A percentile compares a stretch with the other conserved stretches of the same genome.
phyloP scores from a whole-genome alignment of 495 filamentous ascomycete genomes.

The Arthonia radiata region DNA sequence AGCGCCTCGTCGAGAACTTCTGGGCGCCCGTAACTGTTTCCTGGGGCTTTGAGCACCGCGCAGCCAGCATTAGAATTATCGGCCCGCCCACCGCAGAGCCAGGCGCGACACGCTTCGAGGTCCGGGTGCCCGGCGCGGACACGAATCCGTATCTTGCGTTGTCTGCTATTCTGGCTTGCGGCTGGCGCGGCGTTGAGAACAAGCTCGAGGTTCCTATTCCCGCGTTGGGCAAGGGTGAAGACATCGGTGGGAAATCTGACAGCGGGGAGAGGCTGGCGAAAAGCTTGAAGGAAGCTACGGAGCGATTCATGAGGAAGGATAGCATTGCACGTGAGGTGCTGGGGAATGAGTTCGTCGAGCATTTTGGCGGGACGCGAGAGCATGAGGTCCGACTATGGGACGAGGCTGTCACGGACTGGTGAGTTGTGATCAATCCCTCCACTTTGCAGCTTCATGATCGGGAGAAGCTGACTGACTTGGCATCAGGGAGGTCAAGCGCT shows the following conservation, averaged over 20 bases:
- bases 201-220: slow-evolving; percentile 63
- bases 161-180: slow-evolving; percentile 57
- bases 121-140: slow-evolving; percentile 78
- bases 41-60: slow-evolving; percentile 89
- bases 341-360: slow-evolving; percentile 86
- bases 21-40: slow-evolving; percentile 96
- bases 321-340: slow-evolving; percentile 81
- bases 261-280: slow-evolving; percentile 52
- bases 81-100: slow-evolving; percentile 59
- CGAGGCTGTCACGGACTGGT: slow-evolving; percentile 89
- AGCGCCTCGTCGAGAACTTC: slow-evolving; percentile 92
- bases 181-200: slow-evolving; percentile 75
- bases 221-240: slow-evolving; percentile 60
- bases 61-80: slow-evolving; percentile 74
- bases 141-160: slow-evolving; percentile 78
- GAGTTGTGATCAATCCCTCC: slow-evolving; percentile 10
- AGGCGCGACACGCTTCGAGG: slow-evolving; percentile 72
- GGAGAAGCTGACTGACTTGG: slow-evolving; percentile 3
- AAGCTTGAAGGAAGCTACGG: slow-evolving; percentile 56
- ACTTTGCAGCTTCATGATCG: slow-evolving; percentile 1
- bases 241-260: slow-evolving; percentile 43
- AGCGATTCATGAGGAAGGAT: slow-evolving; percentile 40
- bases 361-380: slow-evolving; percentile 77
- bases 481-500: slow-evolving; percentile 37
- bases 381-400: slow-evolving; percentile 85